These are phyloP conservation scores for Torrubiella hemipterigena DNA, from an alignment of 2,329 filamentous ascomycete species.

Conservation along the genomic window DNA sequence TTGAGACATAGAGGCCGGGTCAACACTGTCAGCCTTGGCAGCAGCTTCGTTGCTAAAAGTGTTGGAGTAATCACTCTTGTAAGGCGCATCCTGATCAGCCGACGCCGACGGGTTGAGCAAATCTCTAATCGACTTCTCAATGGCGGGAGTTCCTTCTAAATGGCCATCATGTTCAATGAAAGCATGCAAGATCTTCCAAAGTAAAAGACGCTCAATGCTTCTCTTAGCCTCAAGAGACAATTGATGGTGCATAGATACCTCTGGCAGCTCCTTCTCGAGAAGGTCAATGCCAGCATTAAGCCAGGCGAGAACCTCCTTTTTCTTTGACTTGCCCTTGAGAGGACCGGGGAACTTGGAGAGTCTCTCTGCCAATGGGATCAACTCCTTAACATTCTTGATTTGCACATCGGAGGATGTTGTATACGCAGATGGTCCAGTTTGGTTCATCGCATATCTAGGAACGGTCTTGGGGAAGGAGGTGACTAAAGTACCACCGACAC, in stretches of 20 bases:
- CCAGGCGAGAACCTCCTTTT: constrained; percentile 85
- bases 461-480: constrained; percentile 83
- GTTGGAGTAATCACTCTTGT: constrained; percentile 12
- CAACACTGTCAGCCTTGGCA: constrained; percentile 50
- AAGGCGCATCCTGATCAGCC: constrained; percentile 13
- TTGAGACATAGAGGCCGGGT: constrained; percentile 56
- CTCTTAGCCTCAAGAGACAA: constrained; percentile 55
- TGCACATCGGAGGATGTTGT: constrained; percentile 73
- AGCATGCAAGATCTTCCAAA: constrained; percentile 78
- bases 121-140: constrained; percentile 63
- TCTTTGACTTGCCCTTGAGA: constrained; percentile 79
- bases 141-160: constrained; percentile 59
- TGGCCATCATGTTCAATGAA: constrained; percentile 79
- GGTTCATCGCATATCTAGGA: constrained; percentile 70
- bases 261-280: constrained; percentile 50
- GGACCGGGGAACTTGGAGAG: constrained; percentile 81
- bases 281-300: constrained; percentile 62
- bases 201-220: constrained; percentile 62
- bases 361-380: constrained; percentile 58
- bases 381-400: constrained; percentile 61
- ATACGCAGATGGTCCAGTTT: constrained; percentile 64
- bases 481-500: constrained; percentile 69
- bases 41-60: constrained; percentile 14
- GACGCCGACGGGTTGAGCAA: constrained; percentile 50
- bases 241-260: constrained; percentile 33